A percentile compares a stretch with the other conserved stretches of the same genome.
Evolutionary conservation across 1,284 basidiomycete species (phyloP).

Genomic region (Flammula alnicola): DNA sequence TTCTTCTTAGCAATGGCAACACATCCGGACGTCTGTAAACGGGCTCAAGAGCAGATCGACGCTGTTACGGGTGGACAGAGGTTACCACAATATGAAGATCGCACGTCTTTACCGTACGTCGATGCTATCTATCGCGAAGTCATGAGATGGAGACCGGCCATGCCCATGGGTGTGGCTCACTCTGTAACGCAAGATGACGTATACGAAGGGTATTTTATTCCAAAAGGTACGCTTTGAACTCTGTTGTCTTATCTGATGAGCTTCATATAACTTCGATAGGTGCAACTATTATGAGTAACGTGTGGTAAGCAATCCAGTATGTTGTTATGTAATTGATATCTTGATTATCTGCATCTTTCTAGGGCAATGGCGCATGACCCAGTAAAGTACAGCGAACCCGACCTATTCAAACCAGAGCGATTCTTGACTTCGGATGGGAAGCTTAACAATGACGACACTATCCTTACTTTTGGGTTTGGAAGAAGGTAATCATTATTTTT

Average conservation of each 20-base stretch:
- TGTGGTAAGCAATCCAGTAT: conserved; percentile 12
- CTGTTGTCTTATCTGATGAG: not conserved
- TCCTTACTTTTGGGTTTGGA: conserved; percentile 33
- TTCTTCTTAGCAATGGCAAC: conserved; percentile 38
- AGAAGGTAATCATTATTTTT: conserved; percentile 24
- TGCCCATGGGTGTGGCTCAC: conserved; percentile 16
- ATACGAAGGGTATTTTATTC: conserved; percentile 24
- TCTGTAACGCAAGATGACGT: conserved; percentile 16
- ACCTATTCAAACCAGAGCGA: conserved; percentile 33
- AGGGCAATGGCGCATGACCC: conserved; percentile 37
- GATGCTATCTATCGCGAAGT: conserved; percentile 35
- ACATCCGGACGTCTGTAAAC: conserved; percentile 36
- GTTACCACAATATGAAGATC: conserved; percentile 37
- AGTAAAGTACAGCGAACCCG: conserved; percentile 28
- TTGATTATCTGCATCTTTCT: not conserved
- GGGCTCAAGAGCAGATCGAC: conserved; percentile 32
- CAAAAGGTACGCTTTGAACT: conserved; percentile 13
- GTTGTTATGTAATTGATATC: not conserved
- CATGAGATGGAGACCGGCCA: conserved; percentile 22
- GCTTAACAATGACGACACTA: conserved; percentile 24
- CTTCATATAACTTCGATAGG: conserved; percentile 1
- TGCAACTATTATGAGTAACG: conserved; percentile 15
- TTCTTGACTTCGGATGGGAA: conserved; percentile 28
- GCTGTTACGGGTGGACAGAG: conserved; percentile 26
- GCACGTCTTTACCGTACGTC: conserved; percentile 30